Base-by-base conservation (phyloP, 129 eudicot species). In the Sambucus nigra region DNA sequence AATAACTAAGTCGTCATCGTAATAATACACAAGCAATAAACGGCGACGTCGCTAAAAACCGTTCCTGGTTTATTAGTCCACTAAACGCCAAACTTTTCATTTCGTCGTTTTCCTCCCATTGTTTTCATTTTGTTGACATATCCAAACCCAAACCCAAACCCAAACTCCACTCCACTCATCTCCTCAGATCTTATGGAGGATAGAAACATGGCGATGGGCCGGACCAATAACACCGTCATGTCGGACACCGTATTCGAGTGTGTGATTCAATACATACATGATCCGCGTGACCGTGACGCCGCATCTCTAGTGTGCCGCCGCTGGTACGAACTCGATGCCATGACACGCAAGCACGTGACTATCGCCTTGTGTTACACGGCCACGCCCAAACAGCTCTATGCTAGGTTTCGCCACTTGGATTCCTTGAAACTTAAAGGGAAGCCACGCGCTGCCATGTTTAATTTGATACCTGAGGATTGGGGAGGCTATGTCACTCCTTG, bases 201-300 rank as follows among this genome's bases (percentile, higher is more conserved):
- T 51, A 35, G 57, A 12, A 51, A 28, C 39, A 4, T 31, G n/a
- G n/a, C n/a, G n/a, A n/a, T n/a, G 28, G 41, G 17, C 51, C 16
- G 56, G 23, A 11, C 25, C 18, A 14, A 4, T 18, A 14, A 4
- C 14, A 22, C 20, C 47, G 41, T 42, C 0, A 56, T 61, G 47
- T 31, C 67, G 19, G 77, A 66, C 41, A 47, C 50, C 38, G 75
- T 75, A 1, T 35, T 72, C 26, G 73, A 70, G 57, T 70, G 76
- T 47, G 60, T 75, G 13, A 14, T 70, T 16, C 73, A 68, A n/a
- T 75, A 69, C 69, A 18, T 70, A 13, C 41, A 61, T 38, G 76
- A 64, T 48, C 51, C 76, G 10, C 50, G 69, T 0, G 77, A 75
- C 60, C 65, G 73, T 5, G 73, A 28, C 17, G 35, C 70, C 18